Base-by-base conservation (phyloP, 331 rosid genomes). In the Quercus tomentella region DNA sequence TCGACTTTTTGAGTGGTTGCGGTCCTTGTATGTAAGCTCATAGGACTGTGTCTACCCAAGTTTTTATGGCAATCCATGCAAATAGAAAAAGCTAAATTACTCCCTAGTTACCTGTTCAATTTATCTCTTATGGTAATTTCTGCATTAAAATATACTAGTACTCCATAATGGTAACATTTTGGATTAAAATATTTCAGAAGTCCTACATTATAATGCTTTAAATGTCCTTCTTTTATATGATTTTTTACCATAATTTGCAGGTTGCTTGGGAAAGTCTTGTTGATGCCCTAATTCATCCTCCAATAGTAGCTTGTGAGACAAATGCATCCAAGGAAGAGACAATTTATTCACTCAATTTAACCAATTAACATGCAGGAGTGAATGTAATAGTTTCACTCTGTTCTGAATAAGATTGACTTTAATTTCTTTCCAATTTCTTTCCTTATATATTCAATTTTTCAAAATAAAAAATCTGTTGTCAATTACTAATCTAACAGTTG, bases 261-360 rank as follows among this genome's bases (percentile, higher is more conserved):
- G 94, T 89, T 82, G 92, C 97, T 43, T 94, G 98, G 97, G 92
- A 91, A 89, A 93, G 95, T 76, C 90, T 92, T 79, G 84, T 89
- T 26, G 93, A 94, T 79, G 93, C 98, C 28, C 95, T 94, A 69
- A 81, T 91, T 89, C 82, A 76, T 77, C 78, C 80, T 74, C 82
- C 87, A 70, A 60, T 71, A 35, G 73, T 84, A 18, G 75, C 66
- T 73, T 73, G 75, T 54, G 76, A 79, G 74, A 82, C 76, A 79
- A 80, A 55, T 83, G 73, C 78, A 56, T 76, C 54, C 56, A 22
- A 76, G 65, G 82, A 41, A 85, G 86, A 77, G 22, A 37, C 45
- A 37, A 37, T 37, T 11, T 37, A 7, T 37, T 37, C 43, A 37
- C 43, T 37, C 2, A 37, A 37, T 37, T 37, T 37, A 7, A 37